These are phyloP conservation scores for Myxozyma nipponensis DNA, from an alignment of 805 yeast genomes.

Conservation along the genomic window DNA sequence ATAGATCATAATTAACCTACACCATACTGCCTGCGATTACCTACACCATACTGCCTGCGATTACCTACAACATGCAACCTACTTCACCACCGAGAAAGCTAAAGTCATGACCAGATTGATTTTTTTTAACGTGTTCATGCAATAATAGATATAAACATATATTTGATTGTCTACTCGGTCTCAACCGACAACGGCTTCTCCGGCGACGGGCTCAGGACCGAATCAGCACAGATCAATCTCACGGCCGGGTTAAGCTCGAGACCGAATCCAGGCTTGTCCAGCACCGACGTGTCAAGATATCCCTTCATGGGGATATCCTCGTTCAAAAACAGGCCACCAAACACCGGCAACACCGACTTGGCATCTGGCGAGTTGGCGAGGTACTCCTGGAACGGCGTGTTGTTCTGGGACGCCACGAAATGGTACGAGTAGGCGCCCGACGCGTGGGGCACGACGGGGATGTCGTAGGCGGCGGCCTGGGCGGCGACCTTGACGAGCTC, in stretches of 20 bases:
- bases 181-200: conserved; percentile 36
- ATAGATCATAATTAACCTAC: not conserved
- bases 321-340: conserved; percentile 46
- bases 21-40: no score
- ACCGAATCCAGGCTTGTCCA: conserved; percentile 52
- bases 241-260: conserved; percentile 46
- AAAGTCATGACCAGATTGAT: no score
- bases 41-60: no score
- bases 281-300: conserved; percentile 39
- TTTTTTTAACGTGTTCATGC: no score
- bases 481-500: conserved; percentile 46
- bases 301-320: conserved; percentile 50
- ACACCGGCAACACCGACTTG: conserved; percentile 45
- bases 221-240: conserved; percentile 41
- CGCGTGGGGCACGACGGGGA: conserved; percentile 53
- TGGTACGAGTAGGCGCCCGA: conserved; percentile 54
- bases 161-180: conserved; percentile 2
- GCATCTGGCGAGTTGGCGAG: conserved; percentile 51
- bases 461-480: conserved; percentile 52
- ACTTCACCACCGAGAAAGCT: no score
- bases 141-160: no score
- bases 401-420: conserved; percentile 47
- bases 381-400: conserved; percentile 53
- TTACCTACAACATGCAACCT: no score
- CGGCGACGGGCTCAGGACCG: conserved; percentile 42